A percentile compares a stretch with the other conserved stretches of the same genome.
phyloP scores from a whole-genome alignment of 2,329 filamentous ascomycete genomes.

The Aureobasidium sp. region DNA sequence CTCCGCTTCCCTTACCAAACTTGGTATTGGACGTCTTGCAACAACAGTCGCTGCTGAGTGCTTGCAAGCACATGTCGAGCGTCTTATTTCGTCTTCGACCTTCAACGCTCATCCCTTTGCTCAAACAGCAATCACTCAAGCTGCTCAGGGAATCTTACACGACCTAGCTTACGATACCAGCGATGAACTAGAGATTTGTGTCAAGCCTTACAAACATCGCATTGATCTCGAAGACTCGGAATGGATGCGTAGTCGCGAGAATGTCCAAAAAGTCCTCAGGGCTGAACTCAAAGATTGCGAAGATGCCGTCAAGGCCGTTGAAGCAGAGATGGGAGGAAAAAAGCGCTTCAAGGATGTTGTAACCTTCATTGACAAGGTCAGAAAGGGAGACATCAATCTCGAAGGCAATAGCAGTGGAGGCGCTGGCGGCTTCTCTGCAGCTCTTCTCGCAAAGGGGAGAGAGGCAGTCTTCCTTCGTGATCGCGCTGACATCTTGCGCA shows the following conservation, averaged over 20 bases:
- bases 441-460: conserved; percentile 66
- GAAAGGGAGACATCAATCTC: conserved; percentile 74
- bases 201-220: conserved; percentile 98
- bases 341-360: conserved; percentile 86
- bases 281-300: conserved; percentile 81
- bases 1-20: conserved; percentile 79
- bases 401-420: conserved; percentile 69
- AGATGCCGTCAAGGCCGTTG: conserved; percentile 63
- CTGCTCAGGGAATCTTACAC: conserved; percentile 80
- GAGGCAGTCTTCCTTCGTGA: conserved; percentile 93
- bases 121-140: conserved; percentile 83
- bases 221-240: conserved; percentile 90
- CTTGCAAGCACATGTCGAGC: conserved; percentile 77
- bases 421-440: conserved; percentile 86
- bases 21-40: conserved; percentile 85
- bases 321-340: conserved; percentile 68
- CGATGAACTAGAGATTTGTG: conserved; percentile 97
- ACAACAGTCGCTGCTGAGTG: conserved; percentile 84
- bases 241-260: conserved; percentile 78
- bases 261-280: conserved; percentile 72
- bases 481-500: conserved; percentile 78
- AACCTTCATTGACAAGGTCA: conserved; percentile 79
- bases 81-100: conserved; percentile 67
- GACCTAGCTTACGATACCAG: conserved; percentile 95
- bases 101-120: conserved; percentile 90